Conservation (phyloP, 139 green algal species). For the Coelastrella sp. region DNA sequence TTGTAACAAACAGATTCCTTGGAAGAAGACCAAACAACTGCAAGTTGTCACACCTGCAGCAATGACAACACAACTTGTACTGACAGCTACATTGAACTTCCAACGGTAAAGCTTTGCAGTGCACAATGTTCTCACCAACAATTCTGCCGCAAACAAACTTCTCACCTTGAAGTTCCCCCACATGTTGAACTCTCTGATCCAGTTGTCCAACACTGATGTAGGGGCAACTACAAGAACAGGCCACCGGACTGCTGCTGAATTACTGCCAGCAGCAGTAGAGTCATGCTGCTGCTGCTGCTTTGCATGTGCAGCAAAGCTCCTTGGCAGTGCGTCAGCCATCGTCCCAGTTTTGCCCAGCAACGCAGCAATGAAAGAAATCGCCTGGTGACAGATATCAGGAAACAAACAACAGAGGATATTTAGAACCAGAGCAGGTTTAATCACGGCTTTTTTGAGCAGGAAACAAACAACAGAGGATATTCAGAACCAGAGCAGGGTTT, state of each 20-base stretch:
- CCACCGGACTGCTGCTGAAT: not conserved
- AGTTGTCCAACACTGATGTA: slow-evolving; percentile 66
- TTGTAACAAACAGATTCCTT: no score
- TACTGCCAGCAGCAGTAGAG: not conserved
- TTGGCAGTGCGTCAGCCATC: not conserved
- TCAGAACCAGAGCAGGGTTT: no score
- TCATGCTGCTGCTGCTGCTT: slow-evolving; percentile 9
- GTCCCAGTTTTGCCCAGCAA: slow-evolving; percentile 59
- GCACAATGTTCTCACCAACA: no score
- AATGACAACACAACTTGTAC: no score
- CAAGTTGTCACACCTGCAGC: no score
- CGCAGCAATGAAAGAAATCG: slow-evolving; percentile 76
- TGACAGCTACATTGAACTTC: no score
- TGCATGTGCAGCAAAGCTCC: not conserved
- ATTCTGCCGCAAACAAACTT: no score
- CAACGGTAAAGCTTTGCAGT: no score
- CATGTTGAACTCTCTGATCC: slow-evolving; percentile 51
- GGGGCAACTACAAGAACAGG: slow-evolving; percentile 81
- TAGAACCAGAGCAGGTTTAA: no score
- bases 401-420: not conserved
- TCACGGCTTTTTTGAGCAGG: no score
- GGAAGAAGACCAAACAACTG: no score
- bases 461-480: not conserved
- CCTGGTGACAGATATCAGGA: slow-evolving; percentile 54
- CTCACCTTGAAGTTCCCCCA: slow-evolving; percentile 54